Base-by-base conservation (phyloP, 2,329 filamentous ascomycete genomes). In the Periconia sp. region DNA sequence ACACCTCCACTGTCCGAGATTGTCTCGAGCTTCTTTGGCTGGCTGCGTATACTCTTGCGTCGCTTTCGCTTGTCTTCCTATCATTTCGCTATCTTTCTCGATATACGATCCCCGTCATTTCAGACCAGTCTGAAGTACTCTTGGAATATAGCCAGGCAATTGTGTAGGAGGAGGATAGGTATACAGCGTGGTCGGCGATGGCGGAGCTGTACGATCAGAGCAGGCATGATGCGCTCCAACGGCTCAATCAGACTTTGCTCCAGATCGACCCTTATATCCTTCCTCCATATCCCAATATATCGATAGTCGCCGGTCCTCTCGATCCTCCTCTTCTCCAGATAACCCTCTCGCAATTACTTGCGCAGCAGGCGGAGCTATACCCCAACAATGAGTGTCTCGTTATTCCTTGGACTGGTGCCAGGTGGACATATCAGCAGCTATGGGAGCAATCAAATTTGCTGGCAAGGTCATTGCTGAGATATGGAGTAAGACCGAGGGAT, bases 401-500 rank as follows among this genome's bases (percentile, higher is more conserved):
- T 17, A 86, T 88, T 36, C 85, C 87, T 0, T 91, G 87, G 87
- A 90, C 87, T 0, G 84, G 83, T 1, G 81, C 85, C 4, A 77
- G 88, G 57, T 91, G 87, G 87, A 83, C 82, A 36, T 86, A 87
- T 9, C 56, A 67, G 36, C 58, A 64, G 21, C 51, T 75, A 38
- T 66, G 61, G 57, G 59, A 69, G 8, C 68, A 73, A 40, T 73
- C 70, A 13, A 67, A 60, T 40, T 42, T 62, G 10, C 56, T 75
- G 6, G 72, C 73, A 11, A 54, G 70, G 49, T 70, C 69, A 21
- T 69, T 92, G 46, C 70, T 89, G 30, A 80, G 82, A 16, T 79
- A 84, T 68, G 86, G 86, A 2, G 81, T 90, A 37, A 74, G 80
- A 26, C 79, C 81, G 21, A 86, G 86, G 24, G 87, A 90, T 64